Evolutionary conservation across 1,284 basidiomycete species (phyloP).

Genomic region (Hemileia vastatrix): DNA sequence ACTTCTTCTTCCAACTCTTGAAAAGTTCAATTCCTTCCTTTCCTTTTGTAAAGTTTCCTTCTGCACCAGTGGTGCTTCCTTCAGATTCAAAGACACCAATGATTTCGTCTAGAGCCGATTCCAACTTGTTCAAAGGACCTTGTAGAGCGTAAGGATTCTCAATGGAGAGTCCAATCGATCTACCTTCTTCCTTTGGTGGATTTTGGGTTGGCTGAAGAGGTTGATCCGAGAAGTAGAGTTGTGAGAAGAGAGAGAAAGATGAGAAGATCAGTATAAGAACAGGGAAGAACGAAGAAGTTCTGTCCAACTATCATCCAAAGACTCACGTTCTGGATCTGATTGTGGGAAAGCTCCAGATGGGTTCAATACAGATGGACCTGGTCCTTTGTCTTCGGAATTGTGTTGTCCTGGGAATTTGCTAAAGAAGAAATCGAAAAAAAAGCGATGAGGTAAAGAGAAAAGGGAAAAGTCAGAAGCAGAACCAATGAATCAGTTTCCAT

Average conservation of each 20-base stretch:
- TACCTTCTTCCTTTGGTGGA: constrained; percentile 18
- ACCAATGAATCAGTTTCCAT: too few species aligned
- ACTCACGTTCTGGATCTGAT: too few species aligned
- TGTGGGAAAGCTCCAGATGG: too few species aligned
- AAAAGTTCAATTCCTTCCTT: constrained; percentile 33
- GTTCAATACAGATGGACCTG: too few species aligned
- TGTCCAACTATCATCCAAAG: too few species aligned
- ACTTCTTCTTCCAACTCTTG: constrained; percentile 32
- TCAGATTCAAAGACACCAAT: constrained; percentile 34
- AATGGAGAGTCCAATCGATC: constrained; percentile 32
- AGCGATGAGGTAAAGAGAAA: too few species aligned
- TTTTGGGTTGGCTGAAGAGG: constrained; percentile 24
- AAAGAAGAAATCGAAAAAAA: too few species aligned
- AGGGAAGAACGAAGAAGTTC: too few species aligned
- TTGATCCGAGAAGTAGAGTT: not conserved
- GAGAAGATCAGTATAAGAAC: constrained; percentile 22
- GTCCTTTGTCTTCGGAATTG: too few species aligned
- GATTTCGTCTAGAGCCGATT: constrained; percentile 32
- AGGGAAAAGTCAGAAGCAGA: too few species aligned
- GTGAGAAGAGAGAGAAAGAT: not conserved
- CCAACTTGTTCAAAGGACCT: constrained; percentile 32
- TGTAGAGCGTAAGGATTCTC: constrained; percentile 37
- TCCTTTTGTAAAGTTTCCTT: constrained; percentile 33
- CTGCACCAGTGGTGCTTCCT: constrained; percentile 31
- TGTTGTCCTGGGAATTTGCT: too few species aligned